phyloP scores from a whole-genome alignment of 2,329 filamentous ascomycete species.

The Colletotrichum cereale region DNA sequence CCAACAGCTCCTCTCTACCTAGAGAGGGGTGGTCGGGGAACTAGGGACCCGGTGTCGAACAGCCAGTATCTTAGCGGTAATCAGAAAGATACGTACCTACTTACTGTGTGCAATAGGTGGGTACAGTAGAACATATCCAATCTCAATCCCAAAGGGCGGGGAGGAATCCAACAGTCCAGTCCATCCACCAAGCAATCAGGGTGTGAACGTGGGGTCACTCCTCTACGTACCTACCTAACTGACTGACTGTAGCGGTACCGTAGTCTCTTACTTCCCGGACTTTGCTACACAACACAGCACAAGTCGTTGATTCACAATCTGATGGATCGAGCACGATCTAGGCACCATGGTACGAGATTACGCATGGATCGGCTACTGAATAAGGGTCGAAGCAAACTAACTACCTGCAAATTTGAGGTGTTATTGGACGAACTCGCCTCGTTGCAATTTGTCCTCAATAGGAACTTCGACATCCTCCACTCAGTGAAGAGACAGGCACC shows the following conservation, averaged over 20 bases:
- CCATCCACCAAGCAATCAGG: slow-evolving; percentile 22
- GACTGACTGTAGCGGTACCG: background rate
- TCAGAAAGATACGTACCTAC: slow-evolving; percentile 17
- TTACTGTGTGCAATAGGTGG: no score
- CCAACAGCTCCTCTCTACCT: slow-evolving; percentile 23
- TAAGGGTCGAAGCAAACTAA: background rate
- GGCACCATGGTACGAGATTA: background rate
- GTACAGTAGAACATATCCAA: background rate
- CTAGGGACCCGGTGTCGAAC: slow-evolving; percentile 9
- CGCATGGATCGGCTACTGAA: no score
- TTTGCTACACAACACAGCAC: background rate
- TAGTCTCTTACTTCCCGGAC: background rate
- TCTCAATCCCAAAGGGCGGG: slow-evolving; percentile 14
- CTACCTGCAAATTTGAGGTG: background rate
- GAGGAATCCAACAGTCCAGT: slow-evolving; percentile 9
- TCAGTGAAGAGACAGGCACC: background rate
- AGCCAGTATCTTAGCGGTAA: slow-evolving; percentile 11
- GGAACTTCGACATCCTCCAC: background rate
- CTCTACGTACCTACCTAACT: background rate
- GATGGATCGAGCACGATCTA: background rate
- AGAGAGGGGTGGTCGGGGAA: slow-evolving; percentile 13
- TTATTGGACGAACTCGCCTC: background rate
- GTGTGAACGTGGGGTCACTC: slow-evolving; percentile 21
- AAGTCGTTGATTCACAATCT: background rate
- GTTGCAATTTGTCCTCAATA: background rate